Conservation (phyloP, 371 early-diverging fungal species). For the Mortierella sp. region DNA sequence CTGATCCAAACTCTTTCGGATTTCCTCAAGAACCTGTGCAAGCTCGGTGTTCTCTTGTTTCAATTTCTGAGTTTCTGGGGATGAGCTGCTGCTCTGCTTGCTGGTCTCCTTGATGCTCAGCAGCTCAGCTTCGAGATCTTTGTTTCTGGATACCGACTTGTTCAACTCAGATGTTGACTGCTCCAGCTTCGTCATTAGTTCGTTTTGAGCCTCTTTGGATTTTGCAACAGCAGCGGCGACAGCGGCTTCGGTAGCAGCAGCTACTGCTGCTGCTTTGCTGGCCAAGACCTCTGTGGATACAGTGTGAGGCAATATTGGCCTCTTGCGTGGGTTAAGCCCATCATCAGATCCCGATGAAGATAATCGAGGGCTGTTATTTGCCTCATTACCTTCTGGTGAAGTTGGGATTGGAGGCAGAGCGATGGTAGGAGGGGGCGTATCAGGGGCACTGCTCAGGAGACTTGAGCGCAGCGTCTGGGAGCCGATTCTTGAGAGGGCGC, state of each 20-base stretch:
- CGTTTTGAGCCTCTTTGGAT: constrained; percentile 30
- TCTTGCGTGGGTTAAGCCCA: constrained; percentile 18
- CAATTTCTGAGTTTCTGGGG: constrained; percentile 29
- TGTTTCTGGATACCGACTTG: constrained; percentile 21
- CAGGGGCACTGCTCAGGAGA: constrained; percentile 40
- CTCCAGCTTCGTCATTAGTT: constrained; percentile 20
- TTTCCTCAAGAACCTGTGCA: constrained; percentile 36
- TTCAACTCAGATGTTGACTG: constrained; percentile 26
- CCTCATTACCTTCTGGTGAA: constrained; percentile 10
- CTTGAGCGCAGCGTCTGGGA: constrained; percentile 41
- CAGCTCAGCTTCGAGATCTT: constrained; percentile 43
- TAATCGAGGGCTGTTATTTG: constrained; percentile 11
- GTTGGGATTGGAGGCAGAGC: constrained; percentile 45
- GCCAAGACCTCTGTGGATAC: constrained; percentile 25
- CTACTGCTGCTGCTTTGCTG: constrained; percentile 21
- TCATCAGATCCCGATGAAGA: constrained; percentile 13
- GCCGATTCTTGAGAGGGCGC: constrained; percentile 10
- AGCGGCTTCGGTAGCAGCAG: constrained; percentile 44
- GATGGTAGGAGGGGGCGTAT: constrained; percentile 48
- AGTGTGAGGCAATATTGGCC: constrained; percentile 19
- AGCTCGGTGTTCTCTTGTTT: constrained; percentile 45
- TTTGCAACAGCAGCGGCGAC: constrained; percentile 43
- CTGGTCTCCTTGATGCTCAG: constrained; percentile 4
- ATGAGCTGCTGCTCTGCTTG: constrained; percentile 10
- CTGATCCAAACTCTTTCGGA: constrained; percentile 40